A percentile compares a stretch with the other conserved stretches of the same genome.
These are phyloP conservation scores for Eutypa lata DNA, from an alignment of 2,329 filamentous ascomycete genomes.

Conservation along the genomic window DNA sequence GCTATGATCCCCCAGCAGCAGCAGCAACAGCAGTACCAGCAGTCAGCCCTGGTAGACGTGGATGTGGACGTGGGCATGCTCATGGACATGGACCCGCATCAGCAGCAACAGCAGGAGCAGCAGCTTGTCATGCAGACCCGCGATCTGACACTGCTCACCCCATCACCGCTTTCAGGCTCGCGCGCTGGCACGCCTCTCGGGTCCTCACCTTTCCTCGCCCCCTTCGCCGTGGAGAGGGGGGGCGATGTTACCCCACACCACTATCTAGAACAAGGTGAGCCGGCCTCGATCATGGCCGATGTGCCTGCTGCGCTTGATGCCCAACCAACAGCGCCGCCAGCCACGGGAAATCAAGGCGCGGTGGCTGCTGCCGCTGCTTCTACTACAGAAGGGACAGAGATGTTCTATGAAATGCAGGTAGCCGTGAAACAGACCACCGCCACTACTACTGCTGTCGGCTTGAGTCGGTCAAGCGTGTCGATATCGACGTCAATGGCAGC, in stretches of 20 bases:
- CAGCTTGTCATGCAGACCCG: conserved; percentile 30
- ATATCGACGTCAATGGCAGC: neutral
- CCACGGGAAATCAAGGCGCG: conserved; percentile 8
- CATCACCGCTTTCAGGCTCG: conserved; percentile 12
- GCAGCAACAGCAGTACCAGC: conserved; percentile 16
- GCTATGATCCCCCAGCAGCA: conserved; percentile 8
- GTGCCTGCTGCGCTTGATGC: conserved; percentile 27
- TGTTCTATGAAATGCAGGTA: conserved; percentile 10
- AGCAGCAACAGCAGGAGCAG: conserved; percentile 27
- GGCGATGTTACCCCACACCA: conserved; percentile 19
- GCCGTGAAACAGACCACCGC: conserved; percentile 11
- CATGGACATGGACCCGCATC: conserved; percentile 7
- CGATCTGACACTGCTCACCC: conserved; percentile 25
- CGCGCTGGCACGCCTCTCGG: conserved; percentile 13
- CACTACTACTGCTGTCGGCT: neutral
- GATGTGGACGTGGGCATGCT: no score
- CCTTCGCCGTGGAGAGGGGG: conserved; percentile 15
- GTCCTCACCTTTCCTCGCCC: conserved; percentile 14
- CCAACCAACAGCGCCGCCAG: conserved; percentile 20
- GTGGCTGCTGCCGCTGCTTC: conserved; percentile 2
- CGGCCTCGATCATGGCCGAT: conserved; percentile 22
- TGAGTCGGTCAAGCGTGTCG: neutral
- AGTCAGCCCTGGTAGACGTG: conserved; percentile 7
- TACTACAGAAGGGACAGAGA: neutral
- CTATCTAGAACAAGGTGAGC: conserved; percentile 11